Percentiles rank a stretch among this genome's conserved stretches.
These are phyloP conservation scores for Solanum tarapatanum DNA, from an alignment of 257 asterid species.

Conservation along the genomic window DNA sequence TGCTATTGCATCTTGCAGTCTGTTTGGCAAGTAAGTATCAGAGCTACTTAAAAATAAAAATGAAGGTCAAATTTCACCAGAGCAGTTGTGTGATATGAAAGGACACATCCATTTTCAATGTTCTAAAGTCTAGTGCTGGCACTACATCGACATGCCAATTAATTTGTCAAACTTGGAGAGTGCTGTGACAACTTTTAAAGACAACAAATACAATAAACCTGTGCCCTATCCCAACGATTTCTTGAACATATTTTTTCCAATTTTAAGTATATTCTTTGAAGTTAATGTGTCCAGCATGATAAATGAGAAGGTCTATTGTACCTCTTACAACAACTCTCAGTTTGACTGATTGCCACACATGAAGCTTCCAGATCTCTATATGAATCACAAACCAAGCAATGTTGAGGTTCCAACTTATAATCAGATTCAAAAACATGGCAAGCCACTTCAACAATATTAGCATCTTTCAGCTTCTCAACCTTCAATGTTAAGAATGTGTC, in stretches of 20 bases:
- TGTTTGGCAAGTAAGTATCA: conserved; percentile 5
- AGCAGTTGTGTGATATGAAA: neutral
- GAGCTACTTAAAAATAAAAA: neutral
- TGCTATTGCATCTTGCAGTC: conserved; percentile 57
- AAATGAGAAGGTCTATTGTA: conserved; percentile 5
- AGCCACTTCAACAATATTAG: conserved; percentile 29
- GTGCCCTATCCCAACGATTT: neutral
- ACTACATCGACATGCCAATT: neutral
- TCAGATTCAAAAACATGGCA: conserved; percentile 17
- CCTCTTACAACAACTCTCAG: conserved; percentile 47
- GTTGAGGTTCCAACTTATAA: conserved; percentile 33
- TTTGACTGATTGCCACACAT: conserved; percentile 23
- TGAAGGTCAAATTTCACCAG: neutral
- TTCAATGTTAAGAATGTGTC: conserved; percentile 5
- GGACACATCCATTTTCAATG: neutral
- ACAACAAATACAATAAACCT: neutral
- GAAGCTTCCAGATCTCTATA: conserved; percentile 49
- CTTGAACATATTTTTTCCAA: neutral
- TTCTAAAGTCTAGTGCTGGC: neutral
- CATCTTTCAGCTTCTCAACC: conserved; percentile 21
- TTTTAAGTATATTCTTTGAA: neutral
- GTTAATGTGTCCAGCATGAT: neutral
- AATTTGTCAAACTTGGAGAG: neutral
- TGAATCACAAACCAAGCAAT: conserved; percentile 57
- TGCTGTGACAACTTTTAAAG: neutral